Evolutionary conservation across 2,329 filamentous ascomycete species (phyloP).

Genomic region (Talaromyces sp.): DNA sequence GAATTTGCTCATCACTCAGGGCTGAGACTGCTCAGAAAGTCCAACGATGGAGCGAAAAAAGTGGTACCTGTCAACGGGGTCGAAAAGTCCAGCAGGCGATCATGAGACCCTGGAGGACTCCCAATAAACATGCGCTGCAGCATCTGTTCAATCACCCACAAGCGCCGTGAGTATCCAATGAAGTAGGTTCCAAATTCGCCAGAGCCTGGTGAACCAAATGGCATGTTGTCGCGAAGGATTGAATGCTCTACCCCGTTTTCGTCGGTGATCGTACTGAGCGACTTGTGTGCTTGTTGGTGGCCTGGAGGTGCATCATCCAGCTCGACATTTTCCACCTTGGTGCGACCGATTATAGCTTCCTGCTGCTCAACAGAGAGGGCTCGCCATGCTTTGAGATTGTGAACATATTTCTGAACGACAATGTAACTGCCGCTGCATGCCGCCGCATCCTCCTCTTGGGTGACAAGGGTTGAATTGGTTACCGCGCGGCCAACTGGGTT

Average conservation of each 20-base stretch:
- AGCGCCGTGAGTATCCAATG: constrained; percentile 47
- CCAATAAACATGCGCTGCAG: constrained; percentile 55
- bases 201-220: constrained; percentile 50
- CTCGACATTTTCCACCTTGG: constrained; percentile 54
- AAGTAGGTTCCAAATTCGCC: constrained; percentile 56
- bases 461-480: constrained; percentile 39
- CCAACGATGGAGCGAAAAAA: constrained; percentile 49
- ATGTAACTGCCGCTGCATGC: constrained; percentile 51
- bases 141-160: constrained; percentile 58
- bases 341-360: constrained; percentile 53
- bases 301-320: constrained; percentile 46
- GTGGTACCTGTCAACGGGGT: constrained; percentile 47
- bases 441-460: constrained; percentile 34
- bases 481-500: constrained; percentile 49
- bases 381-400: constrained; percentile 47
- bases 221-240: constrained; percentile 57
- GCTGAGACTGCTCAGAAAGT: constrained; percentile 23
- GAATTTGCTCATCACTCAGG: neutral
- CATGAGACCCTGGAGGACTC: constrained; percentile 49
- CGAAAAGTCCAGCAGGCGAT: constrained; percentile 53
- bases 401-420: constrained; percentile 56
- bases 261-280: constrained; percentile 50
- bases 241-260: constrained; percentile 47
- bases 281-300: constrained; percentile 49
- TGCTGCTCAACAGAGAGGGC: constrained; percentile 46